These are phyloP conservation scores for Epithele typhae DNA, from an alignment of 768 basidiomycete genomes.

Conservation along the genomic window DNA sequence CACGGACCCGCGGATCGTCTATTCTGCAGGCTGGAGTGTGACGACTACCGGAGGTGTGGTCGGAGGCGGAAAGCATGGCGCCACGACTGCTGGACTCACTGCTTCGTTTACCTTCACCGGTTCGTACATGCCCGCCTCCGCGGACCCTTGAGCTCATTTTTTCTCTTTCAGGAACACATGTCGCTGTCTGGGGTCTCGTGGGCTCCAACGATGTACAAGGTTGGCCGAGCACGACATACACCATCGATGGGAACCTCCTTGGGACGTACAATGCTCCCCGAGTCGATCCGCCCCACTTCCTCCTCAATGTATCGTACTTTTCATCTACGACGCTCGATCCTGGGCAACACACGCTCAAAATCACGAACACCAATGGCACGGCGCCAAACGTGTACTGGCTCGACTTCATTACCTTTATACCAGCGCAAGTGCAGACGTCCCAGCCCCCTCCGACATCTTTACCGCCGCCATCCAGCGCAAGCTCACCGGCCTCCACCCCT, in stretches of 20 bases:
- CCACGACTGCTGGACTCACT: not conserved
- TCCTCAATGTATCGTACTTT: slow-evolving; percentile 2
- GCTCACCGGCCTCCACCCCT: too few species aligned
- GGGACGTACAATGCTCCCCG: not conserved
- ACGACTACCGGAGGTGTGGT: not conserved
- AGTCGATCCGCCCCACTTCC: not conserved
- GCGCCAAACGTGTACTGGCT: slow-evolving; percentile 4
- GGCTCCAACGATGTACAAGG: too few species aligned
- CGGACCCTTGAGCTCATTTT: too few species aligned
- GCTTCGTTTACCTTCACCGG: not conserved
- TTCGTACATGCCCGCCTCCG: not conserved
- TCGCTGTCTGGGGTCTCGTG: too few species aligned
- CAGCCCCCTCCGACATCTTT: too few species aligned
- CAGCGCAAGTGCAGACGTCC: too few species aligned
- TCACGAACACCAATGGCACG: slow-evolving; percentile 8
- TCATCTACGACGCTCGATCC: not conserved
- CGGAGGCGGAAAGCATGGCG: not conserved
- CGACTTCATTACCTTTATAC: not conserved
- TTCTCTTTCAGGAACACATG: too few species aligned
- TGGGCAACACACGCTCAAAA: not conserved
- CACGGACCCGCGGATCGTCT: too few species aligned
- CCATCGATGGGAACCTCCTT: not conserved
- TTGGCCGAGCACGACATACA: too few species aligned
- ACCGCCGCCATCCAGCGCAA: too few species aligned
- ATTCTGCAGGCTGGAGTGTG: too few species aligned